A percentile compares a stretch with the other conserved stretches of the same genome.
Evolutionary conservation across 257 asterid genomes (phyloP).

Genomic region (Anisodus acutangulus): DNA sequence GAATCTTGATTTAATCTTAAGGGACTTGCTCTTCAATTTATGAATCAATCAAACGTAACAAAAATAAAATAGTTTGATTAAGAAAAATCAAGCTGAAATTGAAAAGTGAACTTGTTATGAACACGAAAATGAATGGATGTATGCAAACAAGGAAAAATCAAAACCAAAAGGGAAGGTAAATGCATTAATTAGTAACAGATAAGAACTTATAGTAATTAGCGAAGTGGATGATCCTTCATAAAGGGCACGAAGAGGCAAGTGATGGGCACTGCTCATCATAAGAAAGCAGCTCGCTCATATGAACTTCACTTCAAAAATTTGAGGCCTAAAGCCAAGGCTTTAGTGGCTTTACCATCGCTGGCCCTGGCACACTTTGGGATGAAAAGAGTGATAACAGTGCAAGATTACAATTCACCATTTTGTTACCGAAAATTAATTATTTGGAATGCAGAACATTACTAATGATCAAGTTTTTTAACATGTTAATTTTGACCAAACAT

Average conservation of each 20-base stretch:
- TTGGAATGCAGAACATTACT: slow-evolving; percentile 2
- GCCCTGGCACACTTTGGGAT: neutral
- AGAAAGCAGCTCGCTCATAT: neutral
- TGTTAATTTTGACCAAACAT: slow-evolving; percentile 3
- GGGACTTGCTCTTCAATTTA: neutral
- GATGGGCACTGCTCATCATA: neutral
- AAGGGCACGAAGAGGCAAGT: neutral
- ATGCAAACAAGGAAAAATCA: neutral
- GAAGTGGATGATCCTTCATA: neutral
- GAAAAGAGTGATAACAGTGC: neutral
- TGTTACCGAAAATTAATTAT: neutral
- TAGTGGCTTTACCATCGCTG: neutral
- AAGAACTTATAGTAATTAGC: neutral
- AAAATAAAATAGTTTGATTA: neutral
- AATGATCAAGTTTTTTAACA: neutral
- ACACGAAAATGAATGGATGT: neutral
- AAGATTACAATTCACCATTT: slow-evolving; percentile 7
- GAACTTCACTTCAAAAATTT: neutral
- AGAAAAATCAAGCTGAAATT: neutral
- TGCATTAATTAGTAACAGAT: neutral
- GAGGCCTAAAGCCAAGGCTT: neutral
- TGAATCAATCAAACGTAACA: neutral
- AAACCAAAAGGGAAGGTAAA: neutral
- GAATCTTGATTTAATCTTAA: neutral
- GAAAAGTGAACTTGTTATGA: neutral